Evolutionary conservation across 352 stramenopile species (phyloP), one percentile per base, ranked within the genome.

Genomic region (Globisporangium uncinulatum): DNA sequence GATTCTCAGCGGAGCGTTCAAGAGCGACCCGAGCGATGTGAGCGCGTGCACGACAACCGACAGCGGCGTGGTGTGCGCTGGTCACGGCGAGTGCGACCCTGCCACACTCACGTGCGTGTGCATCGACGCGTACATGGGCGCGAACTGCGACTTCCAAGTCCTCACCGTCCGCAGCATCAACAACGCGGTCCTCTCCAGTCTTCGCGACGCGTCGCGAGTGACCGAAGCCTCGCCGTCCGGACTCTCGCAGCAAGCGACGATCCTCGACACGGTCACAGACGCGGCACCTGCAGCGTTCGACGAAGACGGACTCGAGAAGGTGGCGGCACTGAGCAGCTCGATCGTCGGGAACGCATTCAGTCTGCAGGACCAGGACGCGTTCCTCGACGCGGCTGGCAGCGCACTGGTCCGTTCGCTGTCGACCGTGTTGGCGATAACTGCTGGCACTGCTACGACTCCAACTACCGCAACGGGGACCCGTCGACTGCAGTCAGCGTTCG

Each of bases 241-340:
- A 2, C 75, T 92, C 14, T 71, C 67, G 2, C 83, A 87, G 41
- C 76, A 85, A 54, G 74, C 71, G 5, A 59, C 68, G 7, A 73
- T 87, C 10, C 50, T 85, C 10, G 56, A 69, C 2, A 83, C 70
- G 1, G 59, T 89, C 6, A 59, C 83, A 19, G 60, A 75, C 36
- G 67, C 68, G 1, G 66, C 77, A 0, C 56, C 73, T 1, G 58
- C 64, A 5, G 66, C 71, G 29, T 66, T 90, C 24, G 59, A 67
- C n/a, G 36, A 47, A 24, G 56, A 60, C 0, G 66, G 71, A 0
- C 48, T 89, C 0, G 61, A 24, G 0, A 50, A 75, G n/a, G 59
- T 87, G 3, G 73, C 79, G 1, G 29, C 62, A 13, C 49, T 92
- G 32, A 75, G 60, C 8, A 74, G 53, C 10, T 51, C 53, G 2